Conservation (phyloP, 108 stramenopile species). For the Aurantiochytrium sp. region DNA sequence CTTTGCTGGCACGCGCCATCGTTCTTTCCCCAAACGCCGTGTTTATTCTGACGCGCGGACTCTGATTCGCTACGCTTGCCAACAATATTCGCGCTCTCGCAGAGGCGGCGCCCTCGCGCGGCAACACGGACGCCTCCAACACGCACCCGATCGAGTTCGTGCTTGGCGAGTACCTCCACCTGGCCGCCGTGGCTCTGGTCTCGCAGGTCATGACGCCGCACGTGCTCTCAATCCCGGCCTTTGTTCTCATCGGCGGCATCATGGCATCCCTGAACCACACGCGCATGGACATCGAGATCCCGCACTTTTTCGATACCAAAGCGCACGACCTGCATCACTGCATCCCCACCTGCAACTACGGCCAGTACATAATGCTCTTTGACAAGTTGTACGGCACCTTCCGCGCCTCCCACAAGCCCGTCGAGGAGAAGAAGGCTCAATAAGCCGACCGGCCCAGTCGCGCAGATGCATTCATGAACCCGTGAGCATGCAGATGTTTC, state of each 20-base stretch:
- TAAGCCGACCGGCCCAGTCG: not conserved
- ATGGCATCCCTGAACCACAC: slow-evolving; percentile 93
- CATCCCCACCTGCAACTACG: slow-evolving; percentile 90
- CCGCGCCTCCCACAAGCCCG: not conserved
- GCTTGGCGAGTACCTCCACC: slow-evolving; percentile 92
- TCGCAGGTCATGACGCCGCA: slow-evolving; percentile 44
- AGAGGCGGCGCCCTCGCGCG: slow-evolving; percentile 85
- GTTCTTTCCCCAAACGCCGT: too few species aligned
- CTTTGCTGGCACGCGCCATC: too few species aligned
- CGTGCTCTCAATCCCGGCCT: slow-evolving; percentile 51
- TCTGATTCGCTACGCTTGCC: too few species aligned
- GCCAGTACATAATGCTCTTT: slow-evolving; percentile 94
- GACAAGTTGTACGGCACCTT: slow-evolving; percentile 80
- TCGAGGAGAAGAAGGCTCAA: not conserved
- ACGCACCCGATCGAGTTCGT: slow-evolving; percentile 96
- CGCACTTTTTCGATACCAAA: slow-evolving; percentile 73
- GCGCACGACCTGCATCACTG: slow-evolving; percentile 94
- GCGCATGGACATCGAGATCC: slow-evolving; percentile 69
- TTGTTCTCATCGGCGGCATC: slow-evolving; percentile 74
- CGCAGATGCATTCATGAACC: too few species aligned
- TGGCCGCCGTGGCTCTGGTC: slow-evolving; percentile 63
- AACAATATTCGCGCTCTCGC: too few species aligned
- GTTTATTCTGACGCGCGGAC: too few species aligned
- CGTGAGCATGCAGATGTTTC: too few species aligned
- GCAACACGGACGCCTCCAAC: slow-evolving; percentile 91